These are phyloP conservation scores for Penicillium sp. DNA, from an alignment of 2,329 filamentous ascomycete genomes.

Conservation along the genomic window DNA sequence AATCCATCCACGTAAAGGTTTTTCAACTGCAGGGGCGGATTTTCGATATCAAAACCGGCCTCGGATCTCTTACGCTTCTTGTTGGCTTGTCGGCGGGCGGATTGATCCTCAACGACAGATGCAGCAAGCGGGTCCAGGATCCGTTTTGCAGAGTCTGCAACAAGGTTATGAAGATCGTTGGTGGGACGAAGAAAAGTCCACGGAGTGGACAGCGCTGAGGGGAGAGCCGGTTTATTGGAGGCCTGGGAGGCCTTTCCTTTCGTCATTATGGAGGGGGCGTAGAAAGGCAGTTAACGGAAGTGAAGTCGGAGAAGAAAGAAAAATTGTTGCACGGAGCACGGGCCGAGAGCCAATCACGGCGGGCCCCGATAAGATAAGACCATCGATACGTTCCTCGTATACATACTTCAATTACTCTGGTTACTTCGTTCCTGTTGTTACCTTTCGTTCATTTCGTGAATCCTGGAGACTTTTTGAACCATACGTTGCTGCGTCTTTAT, in stretches of 20 bases:
- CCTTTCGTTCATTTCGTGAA: too few relatives aligned
- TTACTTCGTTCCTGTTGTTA: not conserved
- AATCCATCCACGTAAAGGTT: conserved; percentile 87
- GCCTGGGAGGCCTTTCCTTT: conserved; percentile 8
- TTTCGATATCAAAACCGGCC: conserved; percentile 45
- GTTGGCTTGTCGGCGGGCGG: conserved; percentile 62
- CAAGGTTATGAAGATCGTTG: conserved; percentile 63
- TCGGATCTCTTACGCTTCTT: conserved; percentile 74
- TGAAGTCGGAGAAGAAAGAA: conserved; percentile 13
- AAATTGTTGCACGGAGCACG: conserved; percentile 22
- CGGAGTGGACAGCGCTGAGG: conserved; percentile 57
- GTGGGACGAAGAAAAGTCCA: conserved; percentile 76
- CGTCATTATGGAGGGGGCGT: conserved; percentile 11
- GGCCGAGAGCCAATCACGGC: conserved; percentile 6
- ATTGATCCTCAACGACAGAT: conserved; percentile 70
- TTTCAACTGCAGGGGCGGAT: conserved; percentile 68
- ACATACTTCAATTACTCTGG: not conserved
- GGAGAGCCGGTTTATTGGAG: conserved; percentile 11
- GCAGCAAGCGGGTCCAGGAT: conserved; percentile 76
- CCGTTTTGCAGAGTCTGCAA: conserved; percentile 73
- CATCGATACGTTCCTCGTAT: not conserved
- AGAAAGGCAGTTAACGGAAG: not conserved
- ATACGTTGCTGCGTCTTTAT: too few relatives aligned
- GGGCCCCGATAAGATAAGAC: conserved; percentile 15
- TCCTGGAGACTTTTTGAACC: too few relatives aligned